Base-by-base conservation (phyloP, 345 rosid genomes). In the Moricandia moricandioides region DNA sequence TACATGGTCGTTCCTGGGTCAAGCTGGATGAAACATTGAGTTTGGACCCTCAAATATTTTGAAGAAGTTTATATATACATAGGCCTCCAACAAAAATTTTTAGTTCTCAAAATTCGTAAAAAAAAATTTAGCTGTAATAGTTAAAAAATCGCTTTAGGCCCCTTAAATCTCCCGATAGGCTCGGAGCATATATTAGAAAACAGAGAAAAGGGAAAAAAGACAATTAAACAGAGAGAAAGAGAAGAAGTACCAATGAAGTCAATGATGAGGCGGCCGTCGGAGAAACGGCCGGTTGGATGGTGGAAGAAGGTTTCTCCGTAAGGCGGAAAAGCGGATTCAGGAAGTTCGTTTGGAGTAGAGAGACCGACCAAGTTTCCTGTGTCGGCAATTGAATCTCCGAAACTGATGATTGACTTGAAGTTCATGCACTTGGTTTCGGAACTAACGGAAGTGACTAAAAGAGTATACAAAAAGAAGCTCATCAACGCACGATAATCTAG, bases 371-470 rank as follows among this genome's bases (percentile, higher is more conserved):
- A 57, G 86, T 84, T 85, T 3, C 88, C 91, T 0, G 87, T 85
- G 31, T 85, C 91, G 18, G 88, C 69, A 40, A 82, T 26, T 0
- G 91, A 87, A 75, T 87, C 91, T 0, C 91, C 91, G 52, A 87
- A 85, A 80, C 88, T 84, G 70, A 87, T 72, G 71, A 87, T 78
- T 11, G 88, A 81, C 7, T 33, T 0, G 62, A 64, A 70, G 11
- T 7, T 37, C n/a, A 2, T 51, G 10, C 63, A 76, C 10, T 2
- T 39, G 4, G 79, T 21, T 40, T 62, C 51, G 1, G 70, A 66
- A 37, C 24, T 21, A 4, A 34, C 45, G 18, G 2, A 2, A 40
- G 37, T 30, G 68, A 60, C 37, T 8, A 68, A 12, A 37, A 78
- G 37, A 47, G 47, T 31, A 12, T 31, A 45, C 8, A 61, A 33